A percentile compares a stretch with the other conserved stretches of the same genome.
These are phyloP conservation scores for Globisporangium radiosum DNA, from an alignment of 352 stramenopile genomes.

Conservation along the genomic window DNA sequence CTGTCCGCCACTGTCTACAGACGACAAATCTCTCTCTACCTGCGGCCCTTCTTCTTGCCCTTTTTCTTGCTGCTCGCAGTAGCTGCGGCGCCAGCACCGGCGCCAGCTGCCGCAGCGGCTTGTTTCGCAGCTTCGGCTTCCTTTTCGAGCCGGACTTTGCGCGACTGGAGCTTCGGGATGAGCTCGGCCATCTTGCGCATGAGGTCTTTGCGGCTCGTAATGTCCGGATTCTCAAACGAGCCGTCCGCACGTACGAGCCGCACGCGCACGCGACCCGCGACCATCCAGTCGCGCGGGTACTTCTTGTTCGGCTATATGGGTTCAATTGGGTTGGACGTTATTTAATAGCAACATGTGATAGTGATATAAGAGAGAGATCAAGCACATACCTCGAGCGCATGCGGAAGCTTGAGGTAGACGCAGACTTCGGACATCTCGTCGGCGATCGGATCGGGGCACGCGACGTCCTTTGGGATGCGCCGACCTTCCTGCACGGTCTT, in stretches of 20 bases:
- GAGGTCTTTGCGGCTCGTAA: conserved; percentile 37
- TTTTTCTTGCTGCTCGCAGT: conserved; percentile 75
- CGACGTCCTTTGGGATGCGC: conserved; percentile 54
- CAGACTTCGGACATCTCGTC: conserved; percentile 85
- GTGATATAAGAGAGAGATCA: background rate
- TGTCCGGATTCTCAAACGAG: conserved; percentile 54
- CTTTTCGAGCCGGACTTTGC: conserved; percentile 68
- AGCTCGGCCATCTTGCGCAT: conserved; percentile 87
- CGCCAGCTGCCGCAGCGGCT: conserved; percentile 21
- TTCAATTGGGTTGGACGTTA: background rate
- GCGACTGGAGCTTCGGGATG: conserved; percentile 78
- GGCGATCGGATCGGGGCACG: conserved; percentile 64
- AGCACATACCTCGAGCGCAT: conserved; percentile 60
- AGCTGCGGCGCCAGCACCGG: conserved; percentile 17
- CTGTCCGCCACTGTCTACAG: no score
- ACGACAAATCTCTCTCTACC: conserved; percentile 31
- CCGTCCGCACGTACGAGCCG: conserved; percentile 59
- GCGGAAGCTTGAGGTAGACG: conserved; percentile 70
- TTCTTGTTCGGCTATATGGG: conserved; percentile 55
- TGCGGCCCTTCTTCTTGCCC: conserved; percentile 81
- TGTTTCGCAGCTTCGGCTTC: conserved; percentile 57
- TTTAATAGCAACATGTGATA: no score
- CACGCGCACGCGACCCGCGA: conserved; percentile 65
- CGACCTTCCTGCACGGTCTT: conserved; percentile 82
- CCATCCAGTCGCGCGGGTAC: conserved; percentile 73